Evolutionary conservation across 2,329 filamentous ascomycete species (phyloP).

Genomic region (Lecanosticta acicola): DNA sequence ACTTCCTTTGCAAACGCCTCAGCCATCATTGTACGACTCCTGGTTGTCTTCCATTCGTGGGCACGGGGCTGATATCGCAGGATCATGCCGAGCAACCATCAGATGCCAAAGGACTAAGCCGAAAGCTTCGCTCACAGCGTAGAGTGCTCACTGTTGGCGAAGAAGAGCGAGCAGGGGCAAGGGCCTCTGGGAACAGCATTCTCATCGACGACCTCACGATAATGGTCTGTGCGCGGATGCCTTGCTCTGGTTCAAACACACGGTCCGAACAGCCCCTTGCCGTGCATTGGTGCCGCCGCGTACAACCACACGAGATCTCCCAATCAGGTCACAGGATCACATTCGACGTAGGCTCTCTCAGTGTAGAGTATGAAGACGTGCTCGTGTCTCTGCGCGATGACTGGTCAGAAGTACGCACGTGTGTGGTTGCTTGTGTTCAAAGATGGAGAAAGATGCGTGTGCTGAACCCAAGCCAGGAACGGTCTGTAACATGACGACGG

Average conservation of each 20-base stretch:
- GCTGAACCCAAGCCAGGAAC: not conserved
- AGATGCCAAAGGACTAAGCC: not conserved
- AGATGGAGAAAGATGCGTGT: not conserved
- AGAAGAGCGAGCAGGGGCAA: not conserved
- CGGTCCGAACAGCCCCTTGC: conserved; percentile 1
- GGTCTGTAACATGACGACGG: not conserved
- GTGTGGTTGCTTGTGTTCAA: not conserved
- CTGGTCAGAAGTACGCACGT: not conserved
- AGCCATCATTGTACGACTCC: conserved; percentile 1
- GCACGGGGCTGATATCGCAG: not conserved
- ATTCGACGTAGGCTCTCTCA: not conserved
- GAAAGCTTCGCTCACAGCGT: not conserved
- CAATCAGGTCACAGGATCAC: conserved; percentile 1
- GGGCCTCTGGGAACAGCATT: not conserved
- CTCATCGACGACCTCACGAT: not conserved
- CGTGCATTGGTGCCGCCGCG: not conserved
- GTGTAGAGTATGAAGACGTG: not conserved
- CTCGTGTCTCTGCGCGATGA: no score
- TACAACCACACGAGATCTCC: not conserved
- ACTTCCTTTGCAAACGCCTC: not conserved
- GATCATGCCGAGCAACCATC: conserved; percentile 1
- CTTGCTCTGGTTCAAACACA: not conserved
- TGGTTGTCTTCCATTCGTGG: not conserved
- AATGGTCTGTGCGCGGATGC: not conserved
- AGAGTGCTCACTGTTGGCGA: not conserved